Evolutionary conservation across 1,284 basidiomycete species (phyloP).

Genomic region (Apiotrichum montevideense): DNA sequence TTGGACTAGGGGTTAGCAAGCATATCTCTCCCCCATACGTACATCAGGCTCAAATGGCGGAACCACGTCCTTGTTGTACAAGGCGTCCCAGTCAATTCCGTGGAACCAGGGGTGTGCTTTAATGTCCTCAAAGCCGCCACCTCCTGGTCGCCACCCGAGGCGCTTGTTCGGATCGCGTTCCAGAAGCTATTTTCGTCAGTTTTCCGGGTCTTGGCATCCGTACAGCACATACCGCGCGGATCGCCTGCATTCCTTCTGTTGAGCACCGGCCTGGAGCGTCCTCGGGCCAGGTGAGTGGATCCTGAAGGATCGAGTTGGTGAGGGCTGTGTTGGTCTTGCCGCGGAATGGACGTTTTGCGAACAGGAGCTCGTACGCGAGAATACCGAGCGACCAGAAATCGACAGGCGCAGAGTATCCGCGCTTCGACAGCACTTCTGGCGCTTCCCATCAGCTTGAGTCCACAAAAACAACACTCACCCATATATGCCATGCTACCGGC

Average conservation of each 20-base stretch:
- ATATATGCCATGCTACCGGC: conserved; percentile 99
- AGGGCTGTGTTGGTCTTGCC: conserved; percentile 85
- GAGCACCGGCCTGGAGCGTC: conserved; percentile 42
- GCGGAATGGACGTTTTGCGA: conserved; percentile 83
- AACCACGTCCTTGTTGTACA: conserved; percentile 69
- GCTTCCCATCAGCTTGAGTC: conserved; percentile 48
- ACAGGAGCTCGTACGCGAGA: conserved; percentile 83
- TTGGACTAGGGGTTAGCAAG: conserved; percentile 60
- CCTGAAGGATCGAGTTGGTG: conserved; percentile 72
- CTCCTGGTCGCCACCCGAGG: conserved; percentile 70
- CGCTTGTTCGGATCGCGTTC: conserved; percentile 77
- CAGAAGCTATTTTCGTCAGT: conserved; percentile 56
- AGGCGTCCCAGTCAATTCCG: conserved; percentile 74
- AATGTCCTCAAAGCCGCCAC: conserved; percentile 71
- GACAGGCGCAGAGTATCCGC: conserved; percentile 74
- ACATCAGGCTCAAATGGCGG: conserved; percentile 87
- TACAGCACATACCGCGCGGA: conserved; percentile 33
- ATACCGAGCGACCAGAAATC: conserved; percentile 98
- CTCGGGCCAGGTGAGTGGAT: conserved; percentile 46
- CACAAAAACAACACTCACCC: conserved; percentile 47
- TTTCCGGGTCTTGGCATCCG: background rate
- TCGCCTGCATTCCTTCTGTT: conserved; percentile 43
- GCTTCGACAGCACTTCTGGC: conserved; percentile 72
- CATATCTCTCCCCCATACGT: conserved; percentile 17
- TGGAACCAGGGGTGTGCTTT: conserved; percentile 81